These are phyloP conservation scores for Ceratocystis papillata DNA, from an alignment of 2,329 filamentous ascomycete species.

Conservation along the genomic window DNA sequence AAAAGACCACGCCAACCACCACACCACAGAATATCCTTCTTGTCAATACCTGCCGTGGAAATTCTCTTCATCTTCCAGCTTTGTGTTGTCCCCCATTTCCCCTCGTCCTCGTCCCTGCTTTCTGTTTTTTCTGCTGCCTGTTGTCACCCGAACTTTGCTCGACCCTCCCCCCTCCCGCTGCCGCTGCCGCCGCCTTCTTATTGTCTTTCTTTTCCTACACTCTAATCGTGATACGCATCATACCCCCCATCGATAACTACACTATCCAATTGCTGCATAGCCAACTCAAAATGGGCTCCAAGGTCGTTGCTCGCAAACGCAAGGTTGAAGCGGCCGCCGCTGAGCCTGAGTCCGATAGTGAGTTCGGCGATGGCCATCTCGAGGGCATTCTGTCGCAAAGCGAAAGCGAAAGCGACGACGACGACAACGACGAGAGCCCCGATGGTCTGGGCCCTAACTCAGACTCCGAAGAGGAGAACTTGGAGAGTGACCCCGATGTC, in stretches of 20 bases:
- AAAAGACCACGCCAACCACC: background rate
- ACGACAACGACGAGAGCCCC: constrained; percentile 32
- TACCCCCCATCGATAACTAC: background rate
- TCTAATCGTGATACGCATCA: constrained; percentile 15
- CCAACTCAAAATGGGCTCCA: constrained; percentile 14
- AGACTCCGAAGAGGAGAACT: constrained; percentile 35
- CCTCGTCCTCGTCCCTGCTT: background rate
- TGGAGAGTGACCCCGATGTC: constrained; percentile 34
- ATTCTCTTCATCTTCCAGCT: background rate
- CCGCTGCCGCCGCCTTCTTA: background rate
- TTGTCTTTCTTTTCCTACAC: background rate
- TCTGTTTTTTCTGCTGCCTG: background rate
- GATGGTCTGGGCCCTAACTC: constrained; percentile 25
- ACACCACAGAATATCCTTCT: background rate
- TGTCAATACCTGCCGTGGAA: background rate
- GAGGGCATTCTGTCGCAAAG: constrained; percentile 48
- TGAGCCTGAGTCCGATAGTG: constrained; percentile 49
- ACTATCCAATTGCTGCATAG: background rate
- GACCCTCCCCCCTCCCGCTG: background rate
- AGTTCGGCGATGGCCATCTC: constrained; percentile 45
- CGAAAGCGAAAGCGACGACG: constrained; percentile 48
- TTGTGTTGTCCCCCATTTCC: background rate
- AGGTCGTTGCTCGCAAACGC: constrained; percentile 44
- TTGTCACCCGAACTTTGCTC: background rate
- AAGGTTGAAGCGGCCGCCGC: constrained; percentile 46